Percentiles rank a stretch among this genome's conserved stretches.
Conservation (phyloP, 2,329 filamentous ascomycete species). For the Colletotrichum truncatum region DNA sequence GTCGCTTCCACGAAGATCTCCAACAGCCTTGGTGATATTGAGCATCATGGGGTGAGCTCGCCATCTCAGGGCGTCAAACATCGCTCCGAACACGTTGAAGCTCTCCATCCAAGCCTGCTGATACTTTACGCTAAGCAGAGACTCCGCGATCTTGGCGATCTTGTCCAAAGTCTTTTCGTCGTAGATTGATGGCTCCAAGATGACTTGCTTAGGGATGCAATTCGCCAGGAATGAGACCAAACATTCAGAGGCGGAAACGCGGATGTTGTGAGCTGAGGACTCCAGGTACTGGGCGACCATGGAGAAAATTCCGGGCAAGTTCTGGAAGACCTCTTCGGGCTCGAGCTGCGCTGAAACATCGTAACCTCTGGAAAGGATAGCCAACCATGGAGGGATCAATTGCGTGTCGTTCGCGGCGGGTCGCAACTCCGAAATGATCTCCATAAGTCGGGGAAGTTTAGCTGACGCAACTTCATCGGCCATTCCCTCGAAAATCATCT, state of each 20-base stretch:
- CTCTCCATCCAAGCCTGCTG: constrained; percentile 95
- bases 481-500: constrained; percentile 95
- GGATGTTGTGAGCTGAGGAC: constrained; percentile 90
- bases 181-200: constrained; percentile 89
- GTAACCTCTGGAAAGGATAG: constrained; percentile 92
- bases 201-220: constrained; percentile 83
- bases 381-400: constrained; percentile 94
- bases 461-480: constrained; percentile 86
- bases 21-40: constrained; percentile 80
- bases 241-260: constrained; percentile 93
- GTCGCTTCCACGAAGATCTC: constrained; percentile 86
- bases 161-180: constrained; percentile 92
- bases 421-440: constrained; percentile 91
- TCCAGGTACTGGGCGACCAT: constrained; percentile 84
- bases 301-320: constrained; percentile 84
- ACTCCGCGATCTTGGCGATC: constrained; percentile 76
- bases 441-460: constrained; percentile 88
- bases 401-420: constrained; percentile 94
- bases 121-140: constrained; percentile 87
- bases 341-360: constrained; percentile 91
- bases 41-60: constrained; percentile 81
- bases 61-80: constrained; percentile 91
- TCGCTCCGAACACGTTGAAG: constrained; percentile 85
- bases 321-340: constrained; percentile 90
- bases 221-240: constrained; percentile 92